phyloP scores from a whole-genome alignment of 495 filamentous ascomycete genomes.

The Lasiosphaeriaceae sp. region DNA sequence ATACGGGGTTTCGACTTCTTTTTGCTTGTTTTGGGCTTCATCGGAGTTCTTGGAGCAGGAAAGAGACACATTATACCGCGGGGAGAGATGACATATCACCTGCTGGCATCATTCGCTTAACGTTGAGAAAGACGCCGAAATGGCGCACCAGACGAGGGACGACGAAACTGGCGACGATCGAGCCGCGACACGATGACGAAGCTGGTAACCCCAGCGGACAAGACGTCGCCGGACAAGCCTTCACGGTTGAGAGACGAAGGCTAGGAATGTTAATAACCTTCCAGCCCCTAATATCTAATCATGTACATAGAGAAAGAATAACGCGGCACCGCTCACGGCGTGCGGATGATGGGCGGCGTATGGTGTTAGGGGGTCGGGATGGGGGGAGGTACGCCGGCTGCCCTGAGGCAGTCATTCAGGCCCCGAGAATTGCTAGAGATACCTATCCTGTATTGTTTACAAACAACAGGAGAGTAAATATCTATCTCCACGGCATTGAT shows the following conservation, averaged over 20 bases:
- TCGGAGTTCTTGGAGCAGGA: constrained; percentile 45
- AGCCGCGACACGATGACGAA: not conserved
- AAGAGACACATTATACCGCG: constrained; percentile 21
- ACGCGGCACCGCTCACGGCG: not conserved
- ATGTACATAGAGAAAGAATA: constrained; percentile 23
- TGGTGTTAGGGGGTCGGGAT: not conserved
- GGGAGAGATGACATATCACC: constrained; percentile 22
- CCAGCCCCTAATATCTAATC: constrained; percentile 33
- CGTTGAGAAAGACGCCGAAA: constrained; percentile 1
- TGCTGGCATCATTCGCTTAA: constrained; percentile 33
- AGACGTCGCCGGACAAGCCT: constrained; percentile 1
- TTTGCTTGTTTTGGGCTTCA: constrained; percentile 29
- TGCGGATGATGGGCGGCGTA: not conserved
- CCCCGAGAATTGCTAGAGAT: too few relatives aligned
- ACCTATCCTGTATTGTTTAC: too few relatives aligned
- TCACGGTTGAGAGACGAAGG: constrained; percentile 3
- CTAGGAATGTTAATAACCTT: constrained; percentile 17
- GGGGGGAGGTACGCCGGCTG: too few relatives aligned
- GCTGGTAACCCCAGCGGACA: not conserved
- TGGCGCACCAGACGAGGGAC: not conserved
- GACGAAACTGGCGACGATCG: not conserved
- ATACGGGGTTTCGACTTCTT: constrained; percentile 35
- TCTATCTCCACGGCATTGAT: too few relatives aligned
- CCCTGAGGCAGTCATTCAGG: too few relatives aligned
- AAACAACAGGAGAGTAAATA: too few relatives aligned